Percentiles rank a stretch among this genome's conserved stretches.
Evolutionary conservation across 106 monocot genomes (phyloP).

Genomic region (Gastrodia elata): DNA sequence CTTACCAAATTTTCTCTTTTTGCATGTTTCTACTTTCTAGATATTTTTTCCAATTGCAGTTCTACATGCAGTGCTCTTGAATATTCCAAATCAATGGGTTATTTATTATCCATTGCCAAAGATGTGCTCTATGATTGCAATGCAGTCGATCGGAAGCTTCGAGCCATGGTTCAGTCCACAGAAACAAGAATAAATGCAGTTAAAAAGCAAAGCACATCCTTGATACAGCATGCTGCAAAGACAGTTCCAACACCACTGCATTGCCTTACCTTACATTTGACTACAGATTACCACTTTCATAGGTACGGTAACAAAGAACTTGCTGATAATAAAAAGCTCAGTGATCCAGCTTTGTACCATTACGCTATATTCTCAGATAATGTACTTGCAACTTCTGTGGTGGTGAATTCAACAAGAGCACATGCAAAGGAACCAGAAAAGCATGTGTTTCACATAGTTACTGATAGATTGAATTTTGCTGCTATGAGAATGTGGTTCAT

Average conservation of each 20-base stretch:
- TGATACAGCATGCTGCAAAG: constrained; percentile 62
- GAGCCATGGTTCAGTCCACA: constrained; percentile 36
- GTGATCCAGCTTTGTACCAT: constrained; percentile 48
- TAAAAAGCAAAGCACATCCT: constrained; percentile 48
- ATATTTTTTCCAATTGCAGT: not conserved
- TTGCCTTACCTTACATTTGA: constrained; percentile 47
- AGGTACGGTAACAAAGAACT: constrained; percentile 15
- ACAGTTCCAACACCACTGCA: constrained; percentile 47
- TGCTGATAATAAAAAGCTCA: constrained; percentile 31
- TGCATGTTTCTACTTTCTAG: not conserved
- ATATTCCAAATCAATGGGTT: constrained; percentile 47
- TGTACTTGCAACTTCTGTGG: constrained; percentile 67
- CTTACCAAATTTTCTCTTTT: not conserved
- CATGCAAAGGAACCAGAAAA: constrained; percentile 59
- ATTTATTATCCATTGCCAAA: constrained; percentile 36
- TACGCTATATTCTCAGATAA: constrained; percentile 84
- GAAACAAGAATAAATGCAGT: constrained; percentile 36
- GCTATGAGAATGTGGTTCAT: constrained; percentile 80
- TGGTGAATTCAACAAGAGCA: constrained; percentile 43
- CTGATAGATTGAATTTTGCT: constrained; percentile 58
- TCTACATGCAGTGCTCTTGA: constrained; percentile 27
- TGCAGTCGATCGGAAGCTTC: constrained; percentile 28
- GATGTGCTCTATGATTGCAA: constrained; percentile 25
- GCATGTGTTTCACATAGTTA: constrained; percentile 69
- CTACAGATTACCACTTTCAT: constrained; percentile 42